Percentiles rank a stretch among this genome's conserved stretches.
Conservation (phyloP, 2,329 filamentous ascomycete genomes). For the Diaporthe sp. region DNA sequence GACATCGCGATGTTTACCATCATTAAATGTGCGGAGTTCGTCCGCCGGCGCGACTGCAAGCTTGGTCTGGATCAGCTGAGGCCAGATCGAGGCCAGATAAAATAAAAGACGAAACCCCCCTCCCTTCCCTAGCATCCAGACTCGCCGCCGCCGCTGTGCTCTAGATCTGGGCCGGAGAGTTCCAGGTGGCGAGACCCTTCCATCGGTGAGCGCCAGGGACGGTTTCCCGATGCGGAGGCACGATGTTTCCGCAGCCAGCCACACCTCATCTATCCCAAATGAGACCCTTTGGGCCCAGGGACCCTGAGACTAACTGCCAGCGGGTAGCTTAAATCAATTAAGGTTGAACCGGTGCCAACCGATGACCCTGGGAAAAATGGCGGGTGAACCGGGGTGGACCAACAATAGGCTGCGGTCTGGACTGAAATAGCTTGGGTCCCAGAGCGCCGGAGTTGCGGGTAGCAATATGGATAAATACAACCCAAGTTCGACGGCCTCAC, state of each 20-base stretch:
- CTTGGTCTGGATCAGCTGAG: slow-evolving; percentile 22
- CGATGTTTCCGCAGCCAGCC: slow-evolving; percentile 23
- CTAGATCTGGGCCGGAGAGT: slow-evolving; percentile 10
- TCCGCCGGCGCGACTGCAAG: slow-evolving; percentile 3
- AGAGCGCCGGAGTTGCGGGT: slow-evolving; percentile 22
- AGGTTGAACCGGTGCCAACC: slow-evolving; percentile 27
- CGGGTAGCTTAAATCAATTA: slow-evolving; percentile 33
- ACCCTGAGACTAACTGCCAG: slow-evolving; percentile 25
- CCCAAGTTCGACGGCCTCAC: slow-evolving; percentile 22
- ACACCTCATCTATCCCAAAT: slow-evolving; percentile 32
- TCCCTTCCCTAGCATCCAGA: not conserved
- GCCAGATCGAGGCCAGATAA: not conserved
- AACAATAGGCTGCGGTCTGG: slow-evolving; percentile 30
- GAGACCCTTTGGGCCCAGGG: slow-evolving; percentile 3
- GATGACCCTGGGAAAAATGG: not conserved
- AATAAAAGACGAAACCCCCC: not conserved
- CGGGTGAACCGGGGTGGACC: slow-evolving; percentile 9
- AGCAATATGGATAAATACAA: slow-evolving; percentile 38
- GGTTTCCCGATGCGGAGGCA: slow-evolving; percentile 9
- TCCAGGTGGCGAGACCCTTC: slow-evolving; percentile 19
- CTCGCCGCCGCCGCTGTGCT: not conserved
- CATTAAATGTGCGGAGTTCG: slow-evolving; percentile 23
- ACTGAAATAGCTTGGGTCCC: slow-evolving; percentile 27
- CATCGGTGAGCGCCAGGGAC: slow-evolving; percentile 24
- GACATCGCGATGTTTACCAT: slow-evolving; percentile 24